A percentile compares a stretch with the other conserved stretches of the same genome.
phyloP scores from a whole-genome alignment of 805 yeast species.

The Wickerhamiella qilinensis region DNA sequence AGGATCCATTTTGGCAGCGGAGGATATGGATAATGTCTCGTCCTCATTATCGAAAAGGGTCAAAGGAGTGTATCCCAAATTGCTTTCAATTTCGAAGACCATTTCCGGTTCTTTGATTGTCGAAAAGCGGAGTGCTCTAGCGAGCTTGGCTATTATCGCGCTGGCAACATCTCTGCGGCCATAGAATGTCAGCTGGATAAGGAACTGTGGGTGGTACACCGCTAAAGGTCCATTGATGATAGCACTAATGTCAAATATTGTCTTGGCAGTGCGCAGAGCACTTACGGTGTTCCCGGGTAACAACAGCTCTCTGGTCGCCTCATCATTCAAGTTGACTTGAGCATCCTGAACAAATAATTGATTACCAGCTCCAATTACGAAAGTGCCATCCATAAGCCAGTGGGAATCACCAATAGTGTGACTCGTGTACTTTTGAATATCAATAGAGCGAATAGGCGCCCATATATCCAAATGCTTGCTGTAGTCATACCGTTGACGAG shows the following conservation, averaged over 20 bases:
- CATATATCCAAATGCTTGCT: conserved; percentile 68
- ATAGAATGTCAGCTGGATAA: conserved; percentile 59
- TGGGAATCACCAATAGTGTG: conserved; percentile 78
- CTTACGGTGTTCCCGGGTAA: conserved; percentile 30
- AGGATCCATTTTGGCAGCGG: no score
- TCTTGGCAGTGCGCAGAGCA: conserved; percentile 9
- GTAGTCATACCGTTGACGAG: conserved; percentile 78
- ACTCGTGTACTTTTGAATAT: conserved; percentile 52
- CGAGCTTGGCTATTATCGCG: conserved; percentile 38
- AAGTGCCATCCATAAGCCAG: conserved; percentile 66
- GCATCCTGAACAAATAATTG: conserved; percentile 75
- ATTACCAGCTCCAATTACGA: conserved; percentile 79
- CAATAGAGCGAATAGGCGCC: conserved; percentile 57
- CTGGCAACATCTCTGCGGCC: conserved; percentile 42
- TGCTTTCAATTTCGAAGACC: conserved; percentile 13
- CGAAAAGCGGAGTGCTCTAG: conserved; percentile 24
- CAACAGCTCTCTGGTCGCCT: conserved; percentile 35
- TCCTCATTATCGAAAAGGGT: conserved; percentile 2
- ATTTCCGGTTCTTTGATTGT: not conserved
- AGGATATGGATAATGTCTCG: not conserved
- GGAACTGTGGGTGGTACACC: conserved; percentile 76
- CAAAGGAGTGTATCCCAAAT: conserved; percentile 18
- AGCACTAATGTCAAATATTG: conserved; percentile 51
- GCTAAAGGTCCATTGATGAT: conserved; percentile 84
- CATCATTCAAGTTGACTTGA: conserved; percentile 38